Base-by-base conservation (phyloP, 176 grass and related monocot genomes). In the Neostapfia colusana region DNA sequence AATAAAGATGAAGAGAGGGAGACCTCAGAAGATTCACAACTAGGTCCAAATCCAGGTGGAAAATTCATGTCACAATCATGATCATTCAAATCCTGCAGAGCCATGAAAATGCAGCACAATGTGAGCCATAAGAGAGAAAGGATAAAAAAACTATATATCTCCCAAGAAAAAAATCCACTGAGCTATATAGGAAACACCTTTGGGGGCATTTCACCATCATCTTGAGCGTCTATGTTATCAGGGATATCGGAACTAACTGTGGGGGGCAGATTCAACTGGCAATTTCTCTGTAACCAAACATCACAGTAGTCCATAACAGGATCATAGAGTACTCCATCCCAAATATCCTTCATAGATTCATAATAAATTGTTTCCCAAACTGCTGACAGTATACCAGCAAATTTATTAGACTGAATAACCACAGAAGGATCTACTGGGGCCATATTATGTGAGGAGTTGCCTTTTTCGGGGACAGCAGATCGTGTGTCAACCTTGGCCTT, bases 31-130 rank as follows among this genome's bases (percentile, higher is more conserved):
- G 67, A 69, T 57, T 70, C 81, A 38, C 0, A 25, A 38, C 48
- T 61, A 66, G 84, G 81, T 86, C 78, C 91, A 88, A 98, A 98
- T 78, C 95, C 95, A 40, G 95, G 95, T 58, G 91, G 91, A 41
- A 89, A 78, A 67, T 91, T 85, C 55, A 82, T 84, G 31, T 92
- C 89, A 36, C 88, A 41, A 21, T 36, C 77, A 73, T 43, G 67
- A 84, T 63, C 12, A 15, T 78, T 49, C 69, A 50, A 36, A 46
- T 86, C 65, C 86, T 96, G 82, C 45, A 87, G 86, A 82, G 72
- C 20, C 60, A 77, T 53, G 14, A 10, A 77, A 70, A 35, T 73
- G 68, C 46, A 26, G 84, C 11, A 57, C 75, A 40, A 73, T 44
- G 2, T 66, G 58, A 73, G 26, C n/a, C 59, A 48, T 42, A 42